phyloP scores from a whole-genome alignment of 495 filamentous ascomycete species.

The Xanthoparmelia taractica region DNA sequence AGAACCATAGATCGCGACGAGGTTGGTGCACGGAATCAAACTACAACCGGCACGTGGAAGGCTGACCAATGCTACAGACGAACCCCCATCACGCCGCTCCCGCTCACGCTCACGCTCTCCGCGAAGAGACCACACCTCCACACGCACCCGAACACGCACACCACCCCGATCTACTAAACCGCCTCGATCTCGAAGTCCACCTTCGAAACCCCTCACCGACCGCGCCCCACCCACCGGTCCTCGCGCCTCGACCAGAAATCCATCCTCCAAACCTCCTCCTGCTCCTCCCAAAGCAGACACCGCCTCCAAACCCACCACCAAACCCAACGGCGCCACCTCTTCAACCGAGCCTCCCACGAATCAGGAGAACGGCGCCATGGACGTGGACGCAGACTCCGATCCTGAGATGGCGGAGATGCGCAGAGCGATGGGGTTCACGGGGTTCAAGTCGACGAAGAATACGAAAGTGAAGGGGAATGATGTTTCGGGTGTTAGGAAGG shows the following conservation, averaged over 20 bases:
- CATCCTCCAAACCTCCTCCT: slow-evolving; percentile 15
- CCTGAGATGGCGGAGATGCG: slow-evolving; percentile 68
- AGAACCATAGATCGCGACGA: slow-evolving; percentile 30
- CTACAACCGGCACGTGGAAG: slow-evolving; percentile 10
- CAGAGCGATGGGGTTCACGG: slow-evolving; percentile 77
- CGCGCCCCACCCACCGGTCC: slow-evolving; percentile 20
- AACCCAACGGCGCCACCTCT: slow-evolving; percentile 16
- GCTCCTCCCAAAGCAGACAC: too few species aligned
- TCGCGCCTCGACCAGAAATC: neutral
- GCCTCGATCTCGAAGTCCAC: slow-evolving; percentile 24
- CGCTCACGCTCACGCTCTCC: slow-evolving; percentile 36
- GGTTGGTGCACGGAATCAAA: neutral
- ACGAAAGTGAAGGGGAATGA: slow-evolving; percentile 89
- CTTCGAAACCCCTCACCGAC: slow-evolving; percentile 28
- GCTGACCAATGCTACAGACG: slow-evolving; percentile 18
- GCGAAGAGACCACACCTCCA: slow-evolving; percentile 32
- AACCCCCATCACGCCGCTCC: slow-evolving; percentile 35
- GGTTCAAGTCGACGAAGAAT: slow-evolving; percentile 79
- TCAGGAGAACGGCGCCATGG: slow-evolving; percentile 31
- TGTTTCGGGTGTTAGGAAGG: slow-evolving; percentile 75
- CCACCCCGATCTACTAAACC: slow-evolving; percentile 35
- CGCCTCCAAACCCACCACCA: too few species aligned
- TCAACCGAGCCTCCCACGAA: slow-evolving; percentile 32
- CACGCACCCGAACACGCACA: slow-evolving; percentile 33
- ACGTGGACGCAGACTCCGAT: slow-evolving; percentile 46